These are phyloP conservation scores for Biscogniauxia mediterranea DNA, from an alignment of 2,329 filamentous ascomycete genomes.

Conservation along the genomic window DNA sequence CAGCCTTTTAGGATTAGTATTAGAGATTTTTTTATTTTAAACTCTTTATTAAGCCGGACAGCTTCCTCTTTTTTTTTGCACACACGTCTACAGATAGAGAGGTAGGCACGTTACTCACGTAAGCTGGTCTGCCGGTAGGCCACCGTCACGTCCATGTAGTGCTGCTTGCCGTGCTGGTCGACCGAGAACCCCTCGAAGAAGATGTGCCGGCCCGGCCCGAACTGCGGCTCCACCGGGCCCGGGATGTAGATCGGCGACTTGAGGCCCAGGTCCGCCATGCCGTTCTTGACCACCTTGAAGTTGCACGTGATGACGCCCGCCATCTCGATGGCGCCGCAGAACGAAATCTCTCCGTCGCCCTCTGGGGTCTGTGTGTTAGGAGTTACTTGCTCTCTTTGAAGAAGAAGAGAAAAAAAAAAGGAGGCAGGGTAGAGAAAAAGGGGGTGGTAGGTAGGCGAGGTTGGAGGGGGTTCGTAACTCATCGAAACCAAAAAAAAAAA, in stretches of 20 bases:
- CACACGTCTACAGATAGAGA: too few relatives aligned
- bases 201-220: constrained; percentile 76
- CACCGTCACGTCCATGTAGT: constrained; percentile 82
- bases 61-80: too few relatives aligned
- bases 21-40: neutral
- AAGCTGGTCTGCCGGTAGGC: constrained; percentile 82
- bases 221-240: constrained; percentile 84
- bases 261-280: constrained; percentile 70
- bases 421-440: too few relatives aligned
- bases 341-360: constrained; percentile 88
- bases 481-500: too few relatives aligned
- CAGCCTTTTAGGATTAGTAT: constrained; percentile 43
- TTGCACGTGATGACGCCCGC: constrained; percentile 88
- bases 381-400: neutral
- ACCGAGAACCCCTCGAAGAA: constrained; percentile 91
- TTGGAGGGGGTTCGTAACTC: too few relatives aligned
- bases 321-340: constrained; percentile 91
- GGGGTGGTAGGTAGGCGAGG: too few relatives aligned
- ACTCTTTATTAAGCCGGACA: too few relatives aligned
- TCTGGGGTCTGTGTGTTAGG: constrained; percentile 39
- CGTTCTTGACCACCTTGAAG: constrained; percentile 82
- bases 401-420: constrained; percentile 12
- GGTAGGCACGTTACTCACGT: constrained; percentile 33
- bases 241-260: constrained; percentile 84
- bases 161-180: constrained; percentile 83